Conservation (phyloP, 192 early-diverging fungal species). For the Linnemannia hyalina region DNA sequence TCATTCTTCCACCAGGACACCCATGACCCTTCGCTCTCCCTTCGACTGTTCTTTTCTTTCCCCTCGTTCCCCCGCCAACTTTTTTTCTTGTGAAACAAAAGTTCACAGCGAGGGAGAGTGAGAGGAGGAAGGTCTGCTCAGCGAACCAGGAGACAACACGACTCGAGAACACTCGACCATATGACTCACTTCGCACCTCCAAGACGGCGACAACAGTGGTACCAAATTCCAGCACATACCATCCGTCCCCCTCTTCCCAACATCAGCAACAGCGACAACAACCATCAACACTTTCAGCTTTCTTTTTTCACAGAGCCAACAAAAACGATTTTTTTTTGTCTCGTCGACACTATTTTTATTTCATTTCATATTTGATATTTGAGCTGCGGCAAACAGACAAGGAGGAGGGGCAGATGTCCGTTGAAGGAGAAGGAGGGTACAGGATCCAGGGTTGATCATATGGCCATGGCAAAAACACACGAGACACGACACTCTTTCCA, state of each 20-base stretch:
- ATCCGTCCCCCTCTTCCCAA: neutral
- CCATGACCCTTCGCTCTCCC: neutral
- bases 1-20: neutral
- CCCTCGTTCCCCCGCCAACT: neutral
- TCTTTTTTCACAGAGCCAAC: neutral
- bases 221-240: neutral
- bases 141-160: neutral
- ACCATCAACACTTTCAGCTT: neutral
- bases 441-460: neutral
- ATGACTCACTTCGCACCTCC: neutral
- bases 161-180: neutral
- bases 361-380: neutral
- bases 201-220: neutral
- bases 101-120: neutral
- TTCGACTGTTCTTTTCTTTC: neutral
- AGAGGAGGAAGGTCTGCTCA: neutral
- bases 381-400: neutral
- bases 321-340: neutral
- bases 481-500: neutral
- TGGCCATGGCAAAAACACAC: neutral
- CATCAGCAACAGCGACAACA: no score
- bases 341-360: neutral
- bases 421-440: neutral
- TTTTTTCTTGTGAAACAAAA: conserved; percentile 13
- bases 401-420: neutral